These are phyloP conservation scores for Aspergillus leporis DNA, from an alignment of 495 filamentous ascomycete species.

Conservation along the genomic window DNA sequence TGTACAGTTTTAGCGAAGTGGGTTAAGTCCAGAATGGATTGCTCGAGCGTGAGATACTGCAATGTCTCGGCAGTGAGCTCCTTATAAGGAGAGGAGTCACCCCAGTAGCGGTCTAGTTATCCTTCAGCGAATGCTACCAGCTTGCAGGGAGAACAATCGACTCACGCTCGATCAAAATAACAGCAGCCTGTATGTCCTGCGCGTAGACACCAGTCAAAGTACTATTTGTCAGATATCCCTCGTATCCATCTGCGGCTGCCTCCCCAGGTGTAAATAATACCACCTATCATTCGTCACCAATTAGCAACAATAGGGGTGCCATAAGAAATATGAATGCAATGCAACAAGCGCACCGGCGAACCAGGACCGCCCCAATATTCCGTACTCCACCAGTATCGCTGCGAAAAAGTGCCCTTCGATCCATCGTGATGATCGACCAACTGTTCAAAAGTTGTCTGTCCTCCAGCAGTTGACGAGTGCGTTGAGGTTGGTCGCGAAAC, in stretches of 20 bases:
- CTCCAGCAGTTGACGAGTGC: neutral
- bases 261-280: slow-evolving; percentile 63
- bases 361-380: slow-evolving; percentile 54
- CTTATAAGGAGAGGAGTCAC: slow-evolving; percentile 59
- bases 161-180: slow-evolving; percentile 58
- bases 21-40: slow-evolving; percentile 61
- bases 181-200: slow-evolving; percentile 55
- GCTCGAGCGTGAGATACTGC: slow-evolving; percentile 61
- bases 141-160: slow-evolving; percentile 4
- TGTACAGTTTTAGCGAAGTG: slow-evolving; percentile 62
- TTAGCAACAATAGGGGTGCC: slow-evolving; percentile 6
- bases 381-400: slow-evolving; percentile 53
- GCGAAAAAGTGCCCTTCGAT: slow-evolving; percentile 53
- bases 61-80: slow-evolving; percentile 56
- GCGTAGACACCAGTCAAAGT: slow-evolving; percentile 54
- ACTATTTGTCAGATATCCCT: slow-evolving; percentile 49
- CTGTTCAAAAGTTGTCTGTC: slow-evolving; percentile 47
- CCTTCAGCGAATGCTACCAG: neutral
- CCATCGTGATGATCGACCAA: slow-evolving; percentile 55
- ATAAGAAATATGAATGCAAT: neutral
- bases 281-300: slow-evolving; percentile 27
- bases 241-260: slow-evolving; percentile 49
- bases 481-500: slow-evolving; percentile 7
- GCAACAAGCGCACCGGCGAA: slow-evolving; percentile 43
- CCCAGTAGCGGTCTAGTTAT: slow-evolving; percentile 58